Percentiles rank a stretch among this genome's conserved stretches.
phyloP scores from a whole-genome alignment of 2,329 filamentous ascomycete species.

The Ilyonectria sp. region DNA sequence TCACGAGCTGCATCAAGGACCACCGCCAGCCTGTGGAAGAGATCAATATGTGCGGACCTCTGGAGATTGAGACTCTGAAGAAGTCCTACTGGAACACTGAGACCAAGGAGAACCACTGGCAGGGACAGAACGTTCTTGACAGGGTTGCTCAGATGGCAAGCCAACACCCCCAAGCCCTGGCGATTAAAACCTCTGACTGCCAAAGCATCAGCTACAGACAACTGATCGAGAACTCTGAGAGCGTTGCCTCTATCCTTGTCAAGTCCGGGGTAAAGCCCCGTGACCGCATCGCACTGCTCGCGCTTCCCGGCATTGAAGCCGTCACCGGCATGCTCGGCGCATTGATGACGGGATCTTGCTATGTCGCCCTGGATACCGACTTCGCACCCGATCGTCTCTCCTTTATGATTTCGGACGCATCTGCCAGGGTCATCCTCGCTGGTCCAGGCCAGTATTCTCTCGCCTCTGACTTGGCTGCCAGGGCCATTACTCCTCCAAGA shows the following conservation, averaged over 20 bases:
- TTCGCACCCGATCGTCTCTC: conserved; percentile 45
- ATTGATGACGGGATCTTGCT: conserved; percentile 43
- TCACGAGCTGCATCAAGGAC: conserved; percentile 45
- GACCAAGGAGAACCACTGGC: conserved; percentile 39
- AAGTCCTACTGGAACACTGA: conserved; percentile 42
- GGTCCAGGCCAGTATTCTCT: conserved; percentile 39
- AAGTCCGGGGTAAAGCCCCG: conserved; percentile 37
- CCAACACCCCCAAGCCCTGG: conserved; percentile 41
- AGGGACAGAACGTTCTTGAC: conserved; percentile 40
- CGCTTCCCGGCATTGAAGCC: conserved; percentile 42
- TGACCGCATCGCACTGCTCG: conserved; percentile 39
- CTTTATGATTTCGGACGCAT: conserved; percentile 45
- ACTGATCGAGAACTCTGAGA: conserved; percentile 41
- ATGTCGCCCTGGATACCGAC: conserved; percentile 46
- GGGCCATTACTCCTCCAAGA: conserved; percentile 29
- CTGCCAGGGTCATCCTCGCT: conserved; percentile 36
- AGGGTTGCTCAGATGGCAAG: conserved; percentile 40
- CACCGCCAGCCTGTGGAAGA: conserved; percentile 46
- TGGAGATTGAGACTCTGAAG: conserved; percentile 40
- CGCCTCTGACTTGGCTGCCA: conserved; percentile 34
- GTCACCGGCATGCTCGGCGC: conserved; percentile 42
- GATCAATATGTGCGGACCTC: conserved; percentile 42
- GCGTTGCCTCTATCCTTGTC: conserved; percentile 41
- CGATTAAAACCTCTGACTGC: conserved; percentile 46
- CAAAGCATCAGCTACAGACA: conserved; percentile 42